Base-by-base conservation (phyloP, 345 rosid species). In the Aethionema arabicum region DNA sequence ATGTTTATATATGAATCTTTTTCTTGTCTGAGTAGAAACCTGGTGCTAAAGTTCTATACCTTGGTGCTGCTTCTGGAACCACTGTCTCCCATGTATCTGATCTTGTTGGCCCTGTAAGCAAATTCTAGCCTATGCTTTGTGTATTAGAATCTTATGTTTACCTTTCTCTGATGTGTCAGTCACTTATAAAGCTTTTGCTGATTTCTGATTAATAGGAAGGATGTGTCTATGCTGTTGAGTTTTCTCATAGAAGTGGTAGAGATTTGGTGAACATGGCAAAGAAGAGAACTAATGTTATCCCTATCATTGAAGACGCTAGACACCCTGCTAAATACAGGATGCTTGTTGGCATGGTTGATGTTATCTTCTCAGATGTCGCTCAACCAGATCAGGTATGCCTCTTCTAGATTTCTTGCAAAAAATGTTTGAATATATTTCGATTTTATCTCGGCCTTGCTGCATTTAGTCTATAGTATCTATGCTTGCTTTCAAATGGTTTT, bases 271-370 rank as follows among this genome's bases (percentile, higher is more conserved):
- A 95, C 86, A 95, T 95, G 98, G 96, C 99, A 0, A 90, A 95
- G 82, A 95, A 90, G 78, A 61, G 98, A 48, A 90, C 99, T 0
- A 95, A 95, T 75, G 81, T 95, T 38, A 85, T 95, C 8, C 98
- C 98, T 47, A 95, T 88, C 49, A 95, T 95, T 67, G 99, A 95
- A 47, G 98, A 95, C 88, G 98, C 99, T 38, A 86, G 99, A 66
- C 96, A 90, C 77, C 99, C 99, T 9, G 77, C 91, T 13, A 95
- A 95, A 73, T 95, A 95, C 73, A 77, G 99, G 15, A 95, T 90
- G 99, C 80, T 95, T 51, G 91, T 95, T n/a, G 96, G 96, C 65
- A 95, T 95, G 99, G 98, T 95, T 46, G 99, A 95, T 85, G 98
- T 95, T 12, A 85, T 95, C 48, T 95, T 95, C 76, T 88, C 99